Evolutionary conservation across 23 red algal species (phyloP), one percentile per base, ranked within the genome.

Genomic region (Cyanidioschyzon merolae): DNA sequence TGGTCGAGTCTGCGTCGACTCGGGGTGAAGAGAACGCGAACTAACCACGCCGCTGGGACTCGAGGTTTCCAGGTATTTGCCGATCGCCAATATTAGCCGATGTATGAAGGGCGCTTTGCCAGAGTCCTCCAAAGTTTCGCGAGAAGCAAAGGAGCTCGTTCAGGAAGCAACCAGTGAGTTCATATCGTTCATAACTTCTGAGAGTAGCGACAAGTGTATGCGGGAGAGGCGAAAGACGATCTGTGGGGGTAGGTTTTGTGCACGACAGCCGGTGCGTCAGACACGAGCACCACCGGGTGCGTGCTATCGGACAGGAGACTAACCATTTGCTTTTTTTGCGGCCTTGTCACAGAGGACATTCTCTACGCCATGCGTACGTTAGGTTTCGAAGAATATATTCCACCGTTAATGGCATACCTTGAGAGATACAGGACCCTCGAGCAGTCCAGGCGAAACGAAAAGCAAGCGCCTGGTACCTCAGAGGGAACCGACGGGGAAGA

Each of bases 181-280:
- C 86, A 83, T 96, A 29, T 88, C 84, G 50, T 96, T 96, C 83
- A 96, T 96, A 68, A 96, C 92, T 30, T 96, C 92, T 21, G 92
- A 96, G 59, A 87, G 86, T 0, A 88, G 83, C n/a, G 92, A 96
- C 76, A 96, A 96, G 87, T 96, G 92, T 57, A 79, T 86, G 58
- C 83, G 92, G 26, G 92, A 96, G 77, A 90, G 89, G 39, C 84
- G 92, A 34, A 96, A 96, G 84, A 96, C 92, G 35, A 96, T 96
- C 58, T 90, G 89, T 50, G 92, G 92, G 21, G 63, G 63, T 71
- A 71, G 7, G 63, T 71, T 3, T 12, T 16, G 15, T 24, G 50
- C 50, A 12, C 15, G 24, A 24, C 50, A 24, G 15, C 50, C 50
- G 50, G n/a, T n/a, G n/a, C n/a, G 15, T 16, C 50, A 57, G 15